Conservation (phyloP, 2,329 filamentous ascomycete genomes). For the Berkeleyomyces basicola region DNA sequence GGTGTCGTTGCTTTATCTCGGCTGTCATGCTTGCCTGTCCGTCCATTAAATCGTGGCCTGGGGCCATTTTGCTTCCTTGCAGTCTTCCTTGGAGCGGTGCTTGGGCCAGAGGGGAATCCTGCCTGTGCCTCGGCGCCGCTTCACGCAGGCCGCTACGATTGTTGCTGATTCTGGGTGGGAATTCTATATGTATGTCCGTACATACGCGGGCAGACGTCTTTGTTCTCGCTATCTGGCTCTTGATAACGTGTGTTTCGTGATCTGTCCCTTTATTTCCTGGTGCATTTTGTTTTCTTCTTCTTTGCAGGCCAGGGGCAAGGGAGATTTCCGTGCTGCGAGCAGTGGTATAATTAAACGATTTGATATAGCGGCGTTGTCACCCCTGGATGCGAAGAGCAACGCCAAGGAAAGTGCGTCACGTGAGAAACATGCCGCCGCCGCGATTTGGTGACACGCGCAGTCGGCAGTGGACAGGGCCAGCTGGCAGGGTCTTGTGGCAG, state of each 20-base stretch:
- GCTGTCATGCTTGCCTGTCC: constrained; percentile 1
- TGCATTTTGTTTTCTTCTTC: neutral
- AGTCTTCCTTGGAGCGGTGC: neutral
- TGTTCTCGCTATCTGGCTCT: neutral
- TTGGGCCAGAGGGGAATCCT: neutral
- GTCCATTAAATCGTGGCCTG: neutral
- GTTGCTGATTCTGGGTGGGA: neutral
- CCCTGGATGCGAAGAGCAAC: neutral
- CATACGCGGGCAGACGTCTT: neutral
- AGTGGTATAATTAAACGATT: neutral
- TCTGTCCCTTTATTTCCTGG: neutral
- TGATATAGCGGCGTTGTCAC: neutral
- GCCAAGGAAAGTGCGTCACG: neutral
- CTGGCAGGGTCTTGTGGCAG: neutral
- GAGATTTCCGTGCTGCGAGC: neutral
- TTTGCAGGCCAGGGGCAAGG: neutral
- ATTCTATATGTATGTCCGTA: neutral
- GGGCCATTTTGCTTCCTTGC: neutral
- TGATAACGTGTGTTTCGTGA: neutral
- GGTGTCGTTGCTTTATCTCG: constrained; percentile 4
- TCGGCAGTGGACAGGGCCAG: neutral
- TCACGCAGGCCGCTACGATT: neutral
- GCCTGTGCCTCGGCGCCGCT: neutral
- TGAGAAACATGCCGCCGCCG: neutral
- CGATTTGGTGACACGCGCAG: neutral